A percentile compares a stretch with the other conserved stretches of the same genome.
phyloP scores from a whole-genome alignment of 306 rosid species.

The Quercus cerris region DNA sequence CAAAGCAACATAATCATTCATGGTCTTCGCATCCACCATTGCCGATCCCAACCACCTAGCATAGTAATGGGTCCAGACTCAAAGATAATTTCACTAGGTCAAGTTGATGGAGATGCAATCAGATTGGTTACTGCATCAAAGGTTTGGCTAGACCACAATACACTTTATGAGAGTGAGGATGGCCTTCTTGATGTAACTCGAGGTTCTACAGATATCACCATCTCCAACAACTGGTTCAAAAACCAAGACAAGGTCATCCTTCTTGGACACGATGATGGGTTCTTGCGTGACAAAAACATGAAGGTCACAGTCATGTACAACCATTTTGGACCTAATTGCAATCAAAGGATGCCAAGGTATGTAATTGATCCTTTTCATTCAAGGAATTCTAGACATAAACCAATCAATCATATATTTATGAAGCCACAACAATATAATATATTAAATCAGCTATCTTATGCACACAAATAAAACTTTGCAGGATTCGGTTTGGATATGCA shows the following conservation, averaged over 20 bases:
- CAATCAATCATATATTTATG: too few species aligned
- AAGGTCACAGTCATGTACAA: conserved; percentile 7
- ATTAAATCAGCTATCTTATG: too few species aligned
- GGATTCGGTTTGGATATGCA: conserved; percentile 2
- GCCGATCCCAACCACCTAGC: not conserved
- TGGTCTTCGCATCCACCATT: conserved; percentile 2
- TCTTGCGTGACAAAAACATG: conserved; percentile 1
- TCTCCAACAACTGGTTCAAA: conserved; percentile 8
- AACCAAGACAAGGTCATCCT: not conserved
- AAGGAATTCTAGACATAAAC: not conserved
- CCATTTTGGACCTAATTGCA: conserved; percentile 10
- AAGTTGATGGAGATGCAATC: not conserved
- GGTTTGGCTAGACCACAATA: not conserved
- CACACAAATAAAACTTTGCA: not conserved
- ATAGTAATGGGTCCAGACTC: not conserved
- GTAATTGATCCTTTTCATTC: not conserved
- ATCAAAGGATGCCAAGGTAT: conserved; percentile 10
- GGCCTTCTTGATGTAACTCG: conserved; percentile 6
- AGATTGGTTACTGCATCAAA: not conserved
- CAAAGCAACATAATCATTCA: not conserved
- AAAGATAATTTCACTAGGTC: not conserved
- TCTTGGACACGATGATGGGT: not conserved
- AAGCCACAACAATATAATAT: too few species aligned
- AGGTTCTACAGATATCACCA: not conserved
- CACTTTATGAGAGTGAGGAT: not conserved